A percentile compares a stretch with the other conserved stretches of the same genome.
Evolutionary conservation across 2,329 filamentous ascomycete species (phyloP).

Genomic region (Aureobasidium sp.): DNA sequence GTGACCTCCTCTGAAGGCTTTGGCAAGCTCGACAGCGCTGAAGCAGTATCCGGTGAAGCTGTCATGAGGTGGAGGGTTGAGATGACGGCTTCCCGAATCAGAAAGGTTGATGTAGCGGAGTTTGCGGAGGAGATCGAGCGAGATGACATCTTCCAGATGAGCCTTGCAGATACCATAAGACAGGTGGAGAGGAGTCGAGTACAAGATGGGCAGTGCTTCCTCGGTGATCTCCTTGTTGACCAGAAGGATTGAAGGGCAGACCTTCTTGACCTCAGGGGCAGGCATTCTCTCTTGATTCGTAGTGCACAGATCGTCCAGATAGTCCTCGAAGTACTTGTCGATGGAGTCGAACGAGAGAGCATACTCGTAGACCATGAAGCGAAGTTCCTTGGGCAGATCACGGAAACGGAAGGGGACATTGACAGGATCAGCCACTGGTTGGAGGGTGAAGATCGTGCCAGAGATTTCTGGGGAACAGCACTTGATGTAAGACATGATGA

Average conservation of each 20-base stretch:
- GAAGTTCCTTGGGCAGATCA: constrained; percentile 20
- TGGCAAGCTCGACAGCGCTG: constrained; percentile 23
- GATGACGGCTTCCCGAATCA: constrained; percentile 11
- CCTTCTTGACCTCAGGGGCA: constrained; percentile 17
- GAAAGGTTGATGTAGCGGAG: constrained; percentile 20
- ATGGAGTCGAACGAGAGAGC: constrained; percentile 18
- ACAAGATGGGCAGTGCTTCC: constrained; percentile 27
- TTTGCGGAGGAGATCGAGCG: constrained; percentile 22
- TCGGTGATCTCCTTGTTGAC: constrained; percentile 30
- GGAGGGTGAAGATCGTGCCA: neutral
- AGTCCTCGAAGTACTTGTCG: constrained; percentile 21
- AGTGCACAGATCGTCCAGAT: constrained; percentile 19
- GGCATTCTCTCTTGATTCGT: constrained; percentile 8
- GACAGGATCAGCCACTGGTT: neutral
- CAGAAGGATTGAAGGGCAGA: constrained; percentile 28
- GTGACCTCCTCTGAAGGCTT: constrained; percentile 23
- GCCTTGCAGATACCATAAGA: constrained; percentile 24
- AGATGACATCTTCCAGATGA: constrained; percentile 21
- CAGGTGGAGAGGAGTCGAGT: constrained; percentile 24
- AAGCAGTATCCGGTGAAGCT: constrained; percentile 26
- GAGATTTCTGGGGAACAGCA: constrained; percentile 1
- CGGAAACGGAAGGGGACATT: constrained; percentile 15
- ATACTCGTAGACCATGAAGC: constrained; percentile 19
- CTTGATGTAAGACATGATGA: neutral
- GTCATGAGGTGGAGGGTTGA: constrained; percentile 16